Conservation (phyloP, 495 filamentous ascomycete species). For the Podospora bellae-mahoneyi region DNA sequence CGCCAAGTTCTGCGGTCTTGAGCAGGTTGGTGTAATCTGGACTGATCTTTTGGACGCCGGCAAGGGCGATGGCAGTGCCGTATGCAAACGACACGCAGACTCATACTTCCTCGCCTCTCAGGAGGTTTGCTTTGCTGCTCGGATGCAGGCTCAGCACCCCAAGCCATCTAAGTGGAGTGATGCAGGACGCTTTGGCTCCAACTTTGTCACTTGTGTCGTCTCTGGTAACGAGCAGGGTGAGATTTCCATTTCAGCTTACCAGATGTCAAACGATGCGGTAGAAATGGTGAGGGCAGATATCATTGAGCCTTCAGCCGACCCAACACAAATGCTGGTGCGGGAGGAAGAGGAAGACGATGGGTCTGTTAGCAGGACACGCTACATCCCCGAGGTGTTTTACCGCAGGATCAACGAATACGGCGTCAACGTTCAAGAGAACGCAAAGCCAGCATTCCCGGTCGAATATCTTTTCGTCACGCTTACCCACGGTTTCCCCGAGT, state of each 20-base stretch:
- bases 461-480: constrained; percentile 95
- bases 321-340: constrained; percentile 88
- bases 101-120: constrained; percentile 92
- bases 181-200: constrained; percentile 88
- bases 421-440: constrained; percentile 92
- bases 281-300: constrained; percentile 98
- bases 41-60: constrained; percentile 88
- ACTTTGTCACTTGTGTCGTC: constrained; percentile 94
- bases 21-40: constrained; percentile 92
- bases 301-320: constrained; percentile 90
- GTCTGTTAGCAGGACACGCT: constrained; percentile 66
- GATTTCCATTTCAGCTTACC: constrained; percentile 86
- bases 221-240: constrained; percentile 86
- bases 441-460: constrained; percentile 92
- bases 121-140: constrained; percentile 84
- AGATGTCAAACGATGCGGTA: constrained; percentile 89
- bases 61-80: constrained; percentile 70
- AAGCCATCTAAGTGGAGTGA: constrained; percentile 97
- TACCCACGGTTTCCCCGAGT: constrained; percentile 91
- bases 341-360: constrained; percentile 83
- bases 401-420: constrained; percentile 95
- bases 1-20: constrained; percentile 77
- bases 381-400: constrained; percentile 98
- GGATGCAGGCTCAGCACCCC: constrained; percentile 81
- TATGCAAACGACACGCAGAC: constrained; percentile 95